Conservation (phyloP, 2,329 filamentous ascomycete species). For the Sphaceloma murrayae region DNA sequence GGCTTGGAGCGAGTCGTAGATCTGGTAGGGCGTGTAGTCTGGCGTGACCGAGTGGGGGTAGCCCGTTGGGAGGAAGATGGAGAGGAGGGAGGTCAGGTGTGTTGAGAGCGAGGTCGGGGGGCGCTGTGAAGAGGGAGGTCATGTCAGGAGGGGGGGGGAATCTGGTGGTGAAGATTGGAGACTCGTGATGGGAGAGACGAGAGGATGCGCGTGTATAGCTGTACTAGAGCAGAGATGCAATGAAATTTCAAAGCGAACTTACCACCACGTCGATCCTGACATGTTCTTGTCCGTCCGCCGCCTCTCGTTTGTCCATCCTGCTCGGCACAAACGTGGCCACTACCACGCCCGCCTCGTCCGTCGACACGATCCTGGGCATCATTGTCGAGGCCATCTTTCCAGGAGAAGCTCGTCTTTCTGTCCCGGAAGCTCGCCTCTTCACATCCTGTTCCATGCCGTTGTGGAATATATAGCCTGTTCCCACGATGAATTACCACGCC, state of each 20-base stretch:
- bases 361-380: conserved; percentile 17
- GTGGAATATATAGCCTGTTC: too few relatives aligned
- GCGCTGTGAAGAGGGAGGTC: not conserved
- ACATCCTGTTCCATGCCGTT: too few relatives aligned
- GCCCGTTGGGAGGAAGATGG: conserved; percentile 78
- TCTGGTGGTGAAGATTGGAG: not conserved
- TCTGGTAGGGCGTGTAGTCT: conserved; percentile 67
- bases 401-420: too few relatives aligned
- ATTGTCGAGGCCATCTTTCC: not conserved
- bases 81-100: conserved; percentile 37
- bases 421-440: too few relatives aligned
- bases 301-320: conserved; percentile 26
- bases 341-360: conserved; percentile 43
- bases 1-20: conserved; percentile 66
- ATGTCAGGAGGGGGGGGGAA: not conserved
- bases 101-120: conserved; percentile 6
- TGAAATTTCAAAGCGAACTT: conserved; percentile 17
- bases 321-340: conserved; percentile 40
- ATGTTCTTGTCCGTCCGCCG: conserved; percentile 18
- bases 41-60: conserved; percentile 77
- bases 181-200: too few relatives aligned
- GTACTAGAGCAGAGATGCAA: too few relatives aligned
- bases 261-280: conserved; percentile 17
- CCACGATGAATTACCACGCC: too few relatives aligned
- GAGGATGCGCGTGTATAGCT: too few relatives aligned